These are phyloP conservation scores for Paramecium tetraurelia DNA, from an alignment of 73 alveolate genomes.

Conservation along the genomic window DNA sequence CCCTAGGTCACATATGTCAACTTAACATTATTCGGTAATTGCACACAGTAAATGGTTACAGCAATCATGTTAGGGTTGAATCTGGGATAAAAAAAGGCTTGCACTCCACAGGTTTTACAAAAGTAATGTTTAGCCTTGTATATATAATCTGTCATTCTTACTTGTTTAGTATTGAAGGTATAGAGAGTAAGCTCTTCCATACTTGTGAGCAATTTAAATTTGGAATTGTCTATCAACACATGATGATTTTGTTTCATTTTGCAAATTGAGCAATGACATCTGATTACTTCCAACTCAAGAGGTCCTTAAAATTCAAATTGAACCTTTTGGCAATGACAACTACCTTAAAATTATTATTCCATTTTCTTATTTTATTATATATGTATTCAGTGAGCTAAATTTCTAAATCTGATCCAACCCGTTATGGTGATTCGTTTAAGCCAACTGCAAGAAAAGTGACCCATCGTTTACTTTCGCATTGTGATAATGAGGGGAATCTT, in stretches of 20 bases:
- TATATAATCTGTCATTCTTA: background rate
- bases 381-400: background rate
- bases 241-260: conserved; percentile 75
- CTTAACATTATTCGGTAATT: conserved; percentile 49
- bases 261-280: conserved; percentile 83
- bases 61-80: conserved; percentile 82
- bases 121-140: conserved; percentile 70
- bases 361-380: background rate
- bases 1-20: background rate
- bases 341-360: conserved; percentile 26
- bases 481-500: background rate
- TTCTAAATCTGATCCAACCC: background rate
- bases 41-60: conserved; percentile 76
- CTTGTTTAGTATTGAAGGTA: conserved; percentile 67
- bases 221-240: conserved; percentile 55
- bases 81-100: conserved; percentile 76
- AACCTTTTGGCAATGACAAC: conserved; percentile 76
- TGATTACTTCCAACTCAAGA: conserved; percentile 44
- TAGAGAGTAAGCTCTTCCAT: conserved; percentile 64
- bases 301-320: conserved; percentile 71
- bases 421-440: background rate
- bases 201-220: conserved; percentile 60
- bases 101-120: conserved; percentile 81
- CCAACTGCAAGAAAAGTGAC: background rate
- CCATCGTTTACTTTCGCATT: background rate